Base-by-base conservation (phyloP, 331 rosid species). In the Phaseolus coccineus region DNA sequence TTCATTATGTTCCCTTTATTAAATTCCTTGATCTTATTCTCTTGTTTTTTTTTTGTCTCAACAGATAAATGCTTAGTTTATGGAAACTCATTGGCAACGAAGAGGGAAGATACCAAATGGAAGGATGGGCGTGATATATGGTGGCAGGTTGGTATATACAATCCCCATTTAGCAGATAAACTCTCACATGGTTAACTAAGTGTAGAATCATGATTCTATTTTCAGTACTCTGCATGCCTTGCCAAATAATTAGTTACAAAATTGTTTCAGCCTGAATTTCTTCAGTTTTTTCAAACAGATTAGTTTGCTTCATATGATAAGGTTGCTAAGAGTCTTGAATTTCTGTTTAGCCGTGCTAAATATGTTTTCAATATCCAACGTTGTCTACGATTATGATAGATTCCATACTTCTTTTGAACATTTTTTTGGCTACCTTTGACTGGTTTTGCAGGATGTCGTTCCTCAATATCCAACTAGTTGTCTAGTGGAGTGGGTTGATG, bases 401-500 rank as follows among this genome's bases (percentile, higher is more conserved):
- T 59, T 44, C 58, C 68, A 28, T 14, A 37, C 31, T n/a, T 16
- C 12, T 53, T 12, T 42, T 42, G 8, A 12, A 44, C 8, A 55
- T 56, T 71, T 53, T n/a, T 77, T 56, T 79, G 62, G 12, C 71
- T 78, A 37, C 58, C 73, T 40, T 80, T 57, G 76, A 79, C 66
- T 15, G 13, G 57, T 59, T 84, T 86, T 85, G 73, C 80, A 96
- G 99, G 99, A 91, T 84, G 92, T 88, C 56, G 73, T 93, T 74
- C 93, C 92, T 77, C 48, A 27, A 72, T 89, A 91, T 86, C 89
- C 98, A 81, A 87, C 90, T 77, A 77, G 89, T 58, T 93, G 99
- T 82, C 87, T 81, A 19, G 98, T 93, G 87, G 98, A 96, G 87
- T 96, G 99, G 99, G 92, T 96, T 84, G 97, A 93, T 78, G 98